Evolutionary conservation across 352 stramenopile species (phyloP).

Genomic region (Globisporangium sylvaticum): DNA sequence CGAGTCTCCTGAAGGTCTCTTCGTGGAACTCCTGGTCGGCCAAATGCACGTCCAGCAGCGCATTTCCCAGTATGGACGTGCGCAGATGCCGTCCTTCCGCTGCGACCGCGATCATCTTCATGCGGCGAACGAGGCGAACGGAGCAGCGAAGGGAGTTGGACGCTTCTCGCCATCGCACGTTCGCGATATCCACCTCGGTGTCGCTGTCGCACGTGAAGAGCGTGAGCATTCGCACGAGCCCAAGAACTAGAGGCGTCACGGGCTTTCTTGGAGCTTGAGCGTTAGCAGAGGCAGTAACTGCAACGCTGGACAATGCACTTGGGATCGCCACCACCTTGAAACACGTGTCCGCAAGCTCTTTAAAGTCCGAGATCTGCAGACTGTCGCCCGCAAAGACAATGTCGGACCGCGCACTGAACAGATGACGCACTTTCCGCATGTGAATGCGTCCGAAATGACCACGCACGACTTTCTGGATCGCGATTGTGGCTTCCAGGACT

Average conservation of each 20-base stretch:
- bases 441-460: constrained; percentile 53
- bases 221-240: constrained; percentile 68
- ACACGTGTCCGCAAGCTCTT: constrained; percentile 58
- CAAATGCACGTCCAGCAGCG: constrained; percentile 41
- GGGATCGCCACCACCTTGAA: constrained; percentile 46
- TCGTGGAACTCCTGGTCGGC: constrained; percentile 47
- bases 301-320: constrained; percentile 7
- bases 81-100: constrained; percentile 35
- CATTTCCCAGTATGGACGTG: constrained; percentile 27
- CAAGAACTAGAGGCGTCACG: constrained; percentile 55
- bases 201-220: constrained; percentile 57
- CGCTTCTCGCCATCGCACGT: constrained; percentile 58
- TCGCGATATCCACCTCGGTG: constrained; percentile 45
- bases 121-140: constrained; percentile 37
- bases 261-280: constrained; percentile 14
- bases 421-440: constrained; percentile 46
- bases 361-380: constrained; percentile 35
- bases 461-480: constrained; percentile 56
- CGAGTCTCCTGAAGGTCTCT: constrained; percentile 41
- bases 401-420: constrained; percentile 30
- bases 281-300: not conserved
- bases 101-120: constrained; percentile 49
- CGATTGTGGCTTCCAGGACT: constrained; percentile 21
- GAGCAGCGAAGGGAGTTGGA: constrained; percentile 49
- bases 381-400: constrained; percentile 19